phyloP scores from a whole-genome alignment of 495 filamentous ascomycete species.

The Penicillium canariense region DNA sequence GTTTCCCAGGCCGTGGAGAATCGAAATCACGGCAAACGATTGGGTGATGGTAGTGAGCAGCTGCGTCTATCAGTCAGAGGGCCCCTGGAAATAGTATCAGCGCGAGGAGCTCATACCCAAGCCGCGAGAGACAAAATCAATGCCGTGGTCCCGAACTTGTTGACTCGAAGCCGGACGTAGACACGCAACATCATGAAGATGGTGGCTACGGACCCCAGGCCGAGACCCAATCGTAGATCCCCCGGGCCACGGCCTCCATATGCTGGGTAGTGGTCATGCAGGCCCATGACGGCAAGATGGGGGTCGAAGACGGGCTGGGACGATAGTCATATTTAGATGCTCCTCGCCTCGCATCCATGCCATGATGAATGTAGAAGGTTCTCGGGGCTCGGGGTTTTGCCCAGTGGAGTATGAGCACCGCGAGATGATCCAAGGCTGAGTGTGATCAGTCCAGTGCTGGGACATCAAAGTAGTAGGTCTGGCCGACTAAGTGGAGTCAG shows the following conservation, averaged over 20 bases:
- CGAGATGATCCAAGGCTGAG: slow-evolving; percentile 6
- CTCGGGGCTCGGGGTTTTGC: too few relatives aligned
- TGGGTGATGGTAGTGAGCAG: slow-evolving; percentile 24
- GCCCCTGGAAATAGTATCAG: not conserved
- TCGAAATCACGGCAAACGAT: slow-evolving; percentile 17
- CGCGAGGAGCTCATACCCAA: slow-evolving; percentile 17
- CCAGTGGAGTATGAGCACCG: not conserved
- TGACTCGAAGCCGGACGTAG: slow-evolving; percentile 24
- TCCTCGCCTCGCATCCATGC: not conserved
- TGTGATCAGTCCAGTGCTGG: too few relatives aligned
- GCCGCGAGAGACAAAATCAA: slow-evolving; percentile 23
- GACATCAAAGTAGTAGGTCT: too few relatives aligned
- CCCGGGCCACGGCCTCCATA: slow-evolving; percentile 25
- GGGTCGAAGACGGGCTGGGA: not conserved
- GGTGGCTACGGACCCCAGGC: slow-evolving; percentile 21
- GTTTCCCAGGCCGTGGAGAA: slow-evolving; percentile 29
- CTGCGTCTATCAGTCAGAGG: slow-evolving; percentile 1
- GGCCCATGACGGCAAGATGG: slow-evolving; percentile 7
- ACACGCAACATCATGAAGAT: slow-evolving; percentile 25
- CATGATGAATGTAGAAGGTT: not conserved
- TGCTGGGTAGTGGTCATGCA: slow-evolving; percentile 17
- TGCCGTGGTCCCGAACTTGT: slow-evolving; percentile 26
- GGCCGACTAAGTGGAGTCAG: slow-evolving; percentile 2
- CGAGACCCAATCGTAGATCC: slow-evolving; percentile 23
- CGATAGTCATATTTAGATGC: slow-evolving; percentile 1